Percentiles rank a stretch among this genome's conserved stretches.
These are phyloP conservation scores for Dacryopinax spathularia DNA, from an alignment of 768 basidiomycete species.

Conservation along the genomic window DNA sequence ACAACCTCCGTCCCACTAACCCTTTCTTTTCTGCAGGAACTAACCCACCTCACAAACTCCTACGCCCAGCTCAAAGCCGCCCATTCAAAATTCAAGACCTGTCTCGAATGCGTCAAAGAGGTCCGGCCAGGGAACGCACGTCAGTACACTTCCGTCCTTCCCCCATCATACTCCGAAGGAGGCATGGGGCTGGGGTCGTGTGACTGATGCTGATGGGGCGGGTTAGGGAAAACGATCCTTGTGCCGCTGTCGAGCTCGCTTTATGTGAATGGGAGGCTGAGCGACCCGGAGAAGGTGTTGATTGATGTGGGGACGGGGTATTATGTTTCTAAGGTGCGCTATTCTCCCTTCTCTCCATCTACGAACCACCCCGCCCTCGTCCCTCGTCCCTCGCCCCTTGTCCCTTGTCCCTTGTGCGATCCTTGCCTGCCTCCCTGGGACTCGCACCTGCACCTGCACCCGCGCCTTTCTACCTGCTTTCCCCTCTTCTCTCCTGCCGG, in stretches of 20 bases:
- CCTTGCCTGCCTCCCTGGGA: not conserved
- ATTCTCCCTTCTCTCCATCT: not conserved
- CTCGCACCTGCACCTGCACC: not conserved
- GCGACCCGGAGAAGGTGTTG: conserved; percentile 72
- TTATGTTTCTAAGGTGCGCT: conserved; percentile 77
- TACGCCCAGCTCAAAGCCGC: conserved; percentile 88
- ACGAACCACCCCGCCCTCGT: not conserved
- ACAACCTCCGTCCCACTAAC: not conserved
- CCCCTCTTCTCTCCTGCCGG: not conserved
- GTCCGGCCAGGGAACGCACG: conserved; percentile 50
- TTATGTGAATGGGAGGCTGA: conserved; percentile 84
- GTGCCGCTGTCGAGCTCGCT: conserved; percentile 90
- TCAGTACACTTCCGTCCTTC: conserved; percentile 14
- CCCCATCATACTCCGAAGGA: not conserved
- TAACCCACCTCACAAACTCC: conserved; percentile 80
- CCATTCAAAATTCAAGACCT: conserved; percentile 79
- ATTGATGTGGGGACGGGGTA: conserved; percentile 95
- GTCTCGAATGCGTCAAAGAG: conserved; percentile 65
- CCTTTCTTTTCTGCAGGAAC: conserved; percentile 43
- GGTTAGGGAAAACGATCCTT: conserved; percentile 69
- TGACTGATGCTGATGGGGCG: not conserved
- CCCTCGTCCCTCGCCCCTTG: not conserved
- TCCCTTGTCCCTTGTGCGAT: no score
- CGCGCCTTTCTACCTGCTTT: not conserved
- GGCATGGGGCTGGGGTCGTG: no score